Base-by-base conservation (phyloP, 257 asterid species). In the Scutellaria minor region DNA sequence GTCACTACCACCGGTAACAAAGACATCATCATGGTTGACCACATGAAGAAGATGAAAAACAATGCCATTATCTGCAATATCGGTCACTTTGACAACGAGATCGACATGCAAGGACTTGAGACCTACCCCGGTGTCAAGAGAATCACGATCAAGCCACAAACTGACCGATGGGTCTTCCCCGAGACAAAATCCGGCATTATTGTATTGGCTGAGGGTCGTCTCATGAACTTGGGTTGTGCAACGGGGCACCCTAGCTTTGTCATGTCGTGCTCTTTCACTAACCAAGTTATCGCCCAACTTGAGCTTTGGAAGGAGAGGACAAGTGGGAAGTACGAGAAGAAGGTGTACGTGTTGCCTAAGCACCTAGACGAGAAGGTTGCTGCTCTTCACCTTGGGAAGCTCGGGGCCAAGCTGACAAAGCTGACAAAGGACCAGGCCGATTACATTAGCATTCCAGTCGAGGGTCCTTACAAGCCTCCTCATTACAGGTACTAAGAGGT, bases 201-300 rank as follows among this genome's bases (percentile, higher is more conserved):
- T 12, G 69, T 82, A 0, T 46, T 82, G 65, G 86, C 83, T 1
- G 83, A 82, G 68, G 86, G 86, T 13, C 81, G 86, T 51, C 62
- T 82, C 6, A 79, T 78, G 86, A 82, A 79, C 81, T 65, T 82
- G 76, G 86, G 86, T 4, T 82, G 84, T 9, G 84, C 86, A 37
- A 76, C 84, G 0, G 86, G 86, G 2, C 86, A 82, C 67, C 86
- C 86, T 1, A 82, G 86, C 73, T 82, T 79, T 10, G 86, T 82
- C 9, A 82, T 82, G 86, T 82, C 86, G 1, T 79, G 84, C 73
- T 79, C 80, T 7, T 82, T 83, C 72, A 76, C 84, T 6, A 83
- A 83, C 64, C 87, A 83, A 20, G 82, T 79, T 0, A 73, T 83
- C 12, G 87, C 82, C 1, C 87, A 83, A 7, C 78, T 83, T 0